Evolutionary conservation across 352 stramenopile species (phyloP), one percentile per base, ranked within the genome.

Genomic region (Phytophthora litchii): DNA sequence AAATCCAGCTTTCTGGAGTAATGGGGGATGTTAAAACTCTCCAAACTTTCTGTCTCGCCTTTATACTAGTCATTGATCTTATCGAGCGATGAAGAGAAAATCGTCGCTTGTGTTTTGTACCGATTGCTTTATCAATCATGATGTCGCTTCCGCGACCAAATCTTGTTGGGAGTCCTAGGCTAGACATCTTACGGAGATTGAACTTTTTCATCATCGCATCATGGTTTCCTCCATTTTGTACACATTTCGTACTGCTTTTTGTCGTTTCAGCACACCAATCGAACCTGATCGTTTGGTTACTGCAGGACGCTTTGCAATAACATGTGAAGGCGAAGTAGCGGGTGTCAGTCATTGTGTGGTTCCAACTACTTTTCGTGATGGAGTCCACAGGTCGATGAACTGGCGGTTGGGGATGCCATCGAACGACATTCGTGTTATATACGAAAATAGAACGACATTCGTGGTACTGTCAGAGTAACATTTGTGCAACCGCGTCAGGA

Each of bases 151-250:
- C 57, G 0, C 43, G 44, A 3, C 23, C 34, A 9, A 60, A 60
- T 3, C 17, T 36, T 8, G 32, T 16, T 14, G 47, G 31, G n/a
- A 59, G 25, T 9, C 12, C 14, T 12, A 35, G 3, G 19, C 32
- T 48, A 0, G 56, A 52, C 32, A 65, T 41, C 34, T 54, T 65
- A 11, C 56, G 56, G 5, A 65, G 56, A 3, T 65, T 36, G 11
- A 65, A 65, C 14, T 27, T 36, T 21, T 54, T 19, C 44, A 65
- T 51, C 16, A 60, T 65, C 0, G 17, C 47, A 2, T 65, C 41
- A 10, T 65, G 50, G n/a, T 42, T 48, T 36, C 54, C 13, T 47
- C 16, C 34, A 31, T 35, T n/a, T 54, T 54, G 54, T 62, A 54
- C 23, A 62, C 1, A 16, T 54, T 57, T 44, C 20, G 7, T 3